Base-by-base conservation (phyloP, 2,329 filamentous ascomycete species). In the Geoglossum cookeanum region DNA sequence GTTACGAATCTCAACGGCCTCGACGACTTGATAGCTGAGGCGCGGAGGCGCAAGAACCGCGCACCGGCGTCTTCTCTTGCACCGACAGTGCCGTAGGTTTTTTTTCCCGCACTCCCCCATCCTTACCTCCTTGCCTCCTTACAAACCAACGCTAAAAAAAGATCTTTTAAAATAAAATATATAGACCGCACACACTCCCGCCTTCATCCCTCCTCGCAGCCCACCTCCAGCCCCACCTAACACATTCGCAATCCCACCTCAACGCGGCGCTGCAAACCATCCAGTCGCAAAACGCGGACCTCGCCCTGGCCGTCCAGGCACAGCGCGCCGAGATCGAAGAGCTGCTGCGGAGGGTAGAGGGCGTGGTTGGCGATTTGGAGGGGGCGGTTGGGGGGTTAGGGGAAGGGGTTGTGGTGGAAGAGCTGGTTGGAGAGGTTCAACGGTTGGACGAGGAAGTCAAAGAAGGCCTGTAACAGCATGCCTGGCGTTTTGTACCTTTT, bases 11-110 rank as follows among this genome's bases (percentile, higher is more conserved):
- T 84, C 60, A 83, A 83, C 65, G 77, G 78, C 57, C 68, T 83
- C 61, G 80, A 84, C 64, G 69, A 73, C 42, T 69, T 81, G 60
- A 74, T 83, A 32, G 75, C 74, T 32, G 79, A 82, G 60, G 80
- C 79, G 9, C 65, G 67, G 61, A 70, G 78, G 61, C 79, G 66
- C 72, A 72, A 57, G 65, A 63, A 30, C 55, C 47, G 30, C n/a
- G 3, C 17, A 4, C 13, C 35, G 2, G 22, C 22, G 15, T 44
- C 29, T 37, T 45, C n/a, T 39, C 51, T 13, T 32, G 47, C 32
- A 55, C 44, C 30, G 35, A 45, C 4, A 45, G 9, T 22, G 5
- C 42, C 42, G 42, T 45, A 45, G 22, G 42, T 13, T 44, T 47
- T 49, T 51, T 30, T 35, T n/a, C 45, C 44, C 15, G 48, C 44